Percentiles rank a stretch among this genome's conserved stretches.
Evolutionary conservation across 371 early-diverging fungal species (phyloP).

Genomic region (Entomophthora muscae): DNA sequence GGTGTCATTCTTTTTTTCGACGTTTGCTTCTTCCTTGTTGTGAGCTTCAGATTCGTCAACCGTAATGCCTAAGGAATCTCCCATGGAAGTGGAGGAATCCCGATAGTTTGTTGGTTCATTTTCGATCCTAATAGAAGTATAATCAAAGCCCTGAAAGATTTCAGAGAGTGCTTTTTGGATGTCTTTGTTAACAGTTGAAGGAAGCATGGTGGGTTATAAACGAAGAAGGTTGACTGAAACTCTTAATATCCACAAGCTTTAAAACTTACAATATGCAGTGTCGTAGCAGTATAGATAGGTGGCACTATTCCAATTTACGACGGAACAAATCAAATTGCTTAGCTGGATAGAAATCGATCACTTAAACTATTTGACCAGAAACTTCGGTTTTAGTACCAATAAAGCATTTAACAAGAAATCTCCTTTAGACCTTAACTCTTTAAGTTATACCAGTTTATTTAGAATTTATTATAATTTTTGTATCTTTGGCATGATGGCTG

Average conservation of each 20-base stretch:
- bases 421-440: too few relatives aligned
- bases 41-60: not conserved
- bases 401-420: too few relatives aligned
- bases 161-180: not conserved
- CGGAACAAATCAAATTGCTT: too few relatives aligned
- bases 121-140: not conserved
- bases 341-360: too few relatives aligned
- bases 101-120: not conserved
- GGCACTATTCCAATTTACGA: too few relatives aligned
- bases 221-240: not conserved
- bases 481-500: too few relatives aligned
- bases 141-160: not conserved
- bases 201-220: not conserved
- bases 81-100: not conserved
- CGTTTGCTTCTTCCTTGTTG: not conserved
- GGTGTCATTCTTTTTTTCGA: not conserved
- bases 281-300: not conserved
- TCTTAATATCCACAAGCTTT: not conserved
- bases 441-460: too few relatives aligned
- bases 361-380: too few relatives aligned
- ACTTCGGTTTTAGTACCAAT: too few relatives aligned
- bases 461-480: too few relatives aligned
- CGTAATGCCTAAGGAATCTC: not conserved
- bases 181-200: not conserved
- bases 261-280: not conserved